Conservation (phyloP, 2,329 filamentous ascomycete species). For the Ophiostoma quercus region DNA sequence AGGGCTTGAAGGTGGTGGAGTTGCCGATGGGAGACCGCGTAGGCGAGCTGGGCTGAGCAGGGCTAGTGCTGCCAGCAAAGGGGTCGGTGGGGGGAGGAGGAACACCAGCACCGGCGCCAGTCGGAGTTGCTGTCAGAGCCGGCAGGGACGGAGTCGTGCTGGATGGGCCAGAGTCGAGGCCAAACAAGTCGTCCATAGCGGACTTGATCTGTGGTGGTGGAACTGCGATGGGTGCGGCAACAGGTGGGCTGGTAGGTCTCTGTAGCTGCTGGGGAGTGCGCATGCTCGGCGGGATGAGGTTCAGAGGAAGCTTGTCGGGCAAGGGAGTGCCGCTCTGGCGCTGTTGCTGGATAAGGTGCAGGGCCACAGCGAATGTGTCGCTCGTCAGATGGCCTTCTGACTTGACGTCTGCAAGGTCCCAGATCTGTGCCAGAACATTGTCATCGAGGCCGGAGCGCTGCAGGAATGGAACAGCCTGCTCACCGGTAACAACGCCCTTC, state of each 20-base stretch:
- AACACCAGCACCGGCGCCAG: conserved; percentile 48
- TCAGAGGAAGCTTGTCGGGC: conserved; percentile 71
- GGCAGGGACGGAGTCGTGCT: conserved; percentile 42
- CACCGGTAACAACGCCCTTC: conserved; percentile 81
- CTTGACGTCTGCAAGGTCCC: conserved; percentile 93
- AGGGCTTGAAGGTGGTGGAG: conserved; percentile 69
- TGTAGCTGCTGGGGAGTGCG: conserved; percentile 58
- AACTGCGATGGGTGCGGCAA: conserved; percentile 29
- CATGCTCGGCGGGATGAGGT: conserved; percentile 80
- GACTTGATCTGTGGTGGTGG: conserved; percentile 49
- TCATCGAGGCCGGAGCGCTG: conserved; percentile 86
- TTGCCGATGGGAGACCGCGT: conserved; percentile 45
- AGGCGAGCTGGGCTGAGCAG: conserved; percentile 49
- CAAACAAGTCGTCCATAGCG: conserved; percentile 89
- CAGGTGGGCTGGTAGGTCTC: conserved; percentile 44
- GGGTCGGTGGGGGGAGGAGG: conserved; percentile 55
- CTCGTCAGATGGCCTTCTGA: conserved; percentile 77
- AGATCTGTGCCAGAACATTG: conserved; percentile 86
- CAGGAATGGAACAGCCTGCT: conserved; percentile 91
- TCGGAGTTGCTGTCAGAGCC: conserved; percentile 20
- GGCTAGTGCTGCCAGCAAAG: conserved; percentile 50
- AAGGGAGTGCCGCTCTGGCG: conserved; percentile 60
- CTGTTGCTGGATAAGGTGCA: conserved; percentile 93
- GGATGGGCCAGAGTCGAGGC: conserved; percentile 63
- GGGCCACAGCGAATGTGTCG: conserved; percentile 94